Percentiles rank a stretch among this genome's conserved stretches.
phyloP scores from a whole-genome alignment of 345 rosid genomes.

The Melaleuca quinquenervia region DNA sequence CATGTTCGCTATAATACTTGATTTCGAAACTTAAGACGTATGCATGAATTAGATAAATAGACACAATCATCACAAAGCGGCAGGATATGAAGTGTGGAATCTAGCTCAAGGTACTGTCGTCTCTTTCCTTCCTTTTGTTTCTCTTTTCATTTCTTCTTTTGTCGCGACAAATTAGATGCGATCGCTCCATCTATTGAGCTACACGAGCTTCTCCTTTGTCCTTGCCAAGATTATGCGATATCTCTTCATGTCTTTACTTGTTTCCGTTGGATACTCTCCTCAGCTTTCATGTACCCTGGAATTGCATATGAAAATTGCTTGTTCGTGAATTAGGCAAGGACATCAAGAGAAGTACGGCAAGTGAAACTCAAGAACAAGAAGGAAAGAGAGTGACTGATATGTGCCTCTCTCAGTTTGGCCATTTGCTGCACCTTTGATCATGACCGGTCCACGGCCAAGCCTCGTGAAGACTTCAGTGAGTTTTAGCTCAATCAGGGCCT shows the following conservation, averaged over 20 bases:
- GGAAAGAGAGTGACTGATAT: background rate
- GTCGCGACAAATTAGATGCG: too few species aligned
- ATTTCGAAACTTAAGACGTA: too few species aligned
- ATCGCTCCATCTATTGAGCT: background rate
- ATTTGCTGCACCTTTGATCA: background rate
- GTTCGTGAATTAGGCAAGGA: background rate
- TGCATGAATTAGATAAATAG: background rate
- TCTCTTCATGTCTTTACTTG: background rate
- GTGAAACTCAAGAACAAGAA: background rate
- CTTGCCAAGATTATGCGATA: background rate
- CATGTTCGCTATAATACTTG: background rate
- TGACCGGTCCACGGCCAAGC: background rate
- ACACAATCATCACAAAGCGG: background rate
- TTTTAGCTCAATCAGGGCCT: too few species aligned
- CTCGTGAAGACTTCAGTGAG: background rate
- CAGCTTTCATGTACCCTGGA: background rate
- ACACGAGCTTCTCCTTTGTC: background rate
- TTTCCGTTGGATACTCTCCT: too few species aligned
- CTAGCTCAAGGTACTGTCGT: rapidly evolving
- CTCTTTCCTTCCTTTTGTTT: too few species aligned
- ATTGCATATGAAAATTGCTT: background rate
- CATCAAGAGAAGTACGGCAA: background rate
- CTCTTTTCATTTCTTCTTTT: too few species aligned
- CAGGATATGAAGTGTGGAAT: background rate
- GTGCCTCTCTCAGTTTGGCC: background rate